Conservation (phyloP, 2,329 filamentous ascomycete genomes). For the Phaeomoniella chlamydospora region DNA sequence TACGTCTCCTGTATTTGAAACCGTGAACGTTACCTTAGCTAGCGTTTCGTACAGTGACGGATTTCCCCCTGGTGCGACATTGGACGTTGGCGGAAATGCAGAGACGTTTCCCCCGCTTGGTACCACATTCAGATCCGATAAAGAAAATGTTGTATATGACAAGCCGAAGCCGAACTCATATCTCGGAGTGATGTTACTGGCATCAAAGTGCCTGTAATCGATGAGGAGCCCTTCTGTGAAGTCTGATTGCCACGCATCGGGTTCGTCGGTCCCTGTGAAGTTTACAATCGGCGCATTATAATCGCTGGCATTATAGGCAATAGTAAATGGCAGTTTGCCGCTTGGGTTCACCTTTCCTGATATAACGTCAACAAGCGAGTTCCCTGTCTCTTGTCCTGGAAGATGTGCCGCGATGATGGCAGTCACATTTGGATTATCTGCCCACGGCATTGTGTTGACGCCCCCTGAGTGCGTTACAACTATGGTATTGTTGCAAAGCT, state of each 20-base stretch:
- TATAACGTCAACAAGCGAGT: slow-evolving; percentile 66
- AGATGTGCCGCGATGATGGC: slow-evolving; percentile 72
- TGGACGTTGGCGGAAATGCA: slow-evolving; percentile 29
- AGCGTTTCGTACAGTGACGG: slow-evolving; percentile 38
- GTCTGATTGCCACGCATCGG: slow-evolving; percentile 52
- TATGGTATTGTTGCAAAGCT: slow-evolving; percentile 34
- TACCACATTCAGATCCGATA: slow-evolving; percentile 51
- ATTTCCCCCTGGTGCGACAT: slow-evolving; percentile 46
- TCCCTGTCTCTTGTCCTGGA: slow-evolving; percentile 72
- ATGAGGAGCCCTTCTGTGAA: slow-evolving; percentile 71
- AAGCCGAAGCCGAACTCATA: slow-evolving; percentile 75
- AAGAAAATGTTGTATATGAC: slow-evolving; percentile 65
- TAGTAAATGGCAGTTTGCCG: slow-evolving; percentile 67
- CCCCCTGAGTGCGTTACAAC: slow-evolving; percentile 31
- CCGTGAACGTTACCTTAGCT: slow-evolving; percentile 47
- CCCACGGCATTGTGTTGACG: slow-evolving; percentile 20
- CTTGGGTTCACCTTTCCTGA: slow-evolving; percentile 68
- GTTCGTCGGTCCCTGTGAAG: slow-evolving; percentile 22
- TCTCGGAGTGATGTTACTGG: slow-evolving; percentile 47
- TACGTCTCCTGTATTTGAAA: slow-evolving; percentile 56
- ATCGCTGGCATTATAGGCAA: slow-evolving; percentile 51
- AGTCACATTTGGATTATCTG: slow-evolving; percentile 47
- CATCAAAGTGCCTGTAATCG: slow-evolving; percentile 66
- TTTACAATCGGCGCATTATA: slow-evolving; percentile 54
- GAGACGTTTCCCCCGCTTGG: slow-evolving; percentile 42